Conservation (phyloP, 176 grass and related monocot species). For the Stipa capillata region DNA sequence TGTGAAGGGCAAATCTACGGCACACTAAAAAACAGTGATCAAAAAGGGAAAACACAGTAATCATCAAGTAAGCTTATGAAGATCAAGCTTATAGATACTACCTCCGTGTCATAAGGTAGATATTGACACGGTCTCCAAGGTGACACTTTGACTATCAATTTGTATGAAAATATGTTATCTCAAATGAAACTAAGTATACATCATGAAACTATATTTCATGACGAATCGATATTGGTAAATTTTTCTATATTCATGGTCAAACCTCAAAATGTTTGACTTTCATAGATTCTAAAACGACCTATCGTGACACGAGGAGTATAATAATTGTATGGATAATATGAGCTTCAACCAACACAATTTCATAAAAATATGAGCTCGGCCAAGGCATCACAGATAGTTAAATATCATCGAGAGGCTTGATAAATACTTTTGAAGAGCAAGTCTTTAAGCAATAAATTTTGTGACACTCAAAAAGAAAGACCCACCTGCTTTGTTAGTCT, state of each 20-base stretch:
- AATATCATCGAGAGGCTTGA: background rate
- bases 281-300: too few species aligned
- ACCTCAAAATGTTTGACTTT: too few species aligned
- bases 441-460: background rate
- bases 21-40: background rate
- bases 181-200: too few species aligned
- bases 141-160: too few species aligned
- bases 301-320: too few species aligned
- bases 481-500: conserved; percentile 56
- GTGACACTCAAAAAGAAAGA: background rate
- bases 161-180: too few species aligned
- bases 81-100: background rate
- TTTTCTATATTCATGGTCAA: too few species aligned
- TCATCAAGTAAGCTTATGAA: background rate
- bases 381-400: conserved; percentile 4
- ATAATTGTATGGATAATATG: background rate
- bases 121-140: too few species aligned
- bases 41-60: background rate
- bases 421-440: background rate
- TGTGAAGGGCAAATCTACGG: background rate
- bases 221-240: too few species aligned
- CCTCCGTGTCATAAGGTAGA: too few species aligned
- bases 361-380: background rate
- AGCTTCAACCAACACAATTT: background rate
- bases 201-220: too few species aligned